Conservation (phyloP, 2,329 filamentous ascomycete species). For the Chaetomium sp. region DNA sequence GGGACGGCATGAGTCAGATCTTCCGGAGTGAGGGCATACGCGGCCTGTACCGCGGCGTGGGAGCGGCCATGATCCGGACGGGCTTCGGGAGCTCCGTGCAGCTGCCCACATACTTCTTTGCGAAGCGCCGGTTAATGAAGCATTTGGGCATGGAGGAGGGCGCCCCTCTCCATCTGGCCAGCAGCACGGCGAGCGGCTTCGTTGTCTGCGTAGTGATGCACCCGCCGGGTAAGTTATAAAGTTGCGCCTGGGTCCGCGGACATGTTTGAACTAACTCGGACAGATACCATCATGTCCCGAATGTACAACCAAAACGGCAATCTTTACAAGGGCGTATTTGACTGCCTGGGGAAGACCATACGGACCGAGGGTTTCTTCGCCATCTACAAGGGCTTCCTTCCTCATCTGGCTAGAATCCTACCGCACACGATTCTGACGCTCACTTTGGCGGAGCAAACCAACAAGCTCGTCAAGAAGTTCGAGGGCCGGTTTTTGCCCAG, state of each 20-base stretch:
- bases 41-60: constrained; percentile 87
- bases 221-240: constrained; percentile 69
- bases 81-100: constrained; percentile 96
- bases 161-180: constrained; percentile 82
- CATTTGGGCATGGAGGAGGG: constrained; percentile 91
- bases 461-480: constrained; percentile 81
- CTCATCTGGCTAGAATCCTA: constrained; percentile 89
- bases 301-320: constrained; percentile 99
- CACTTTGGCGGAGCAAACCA: constrained; percentile 93
- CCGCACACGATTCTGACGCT: constrained; percentile 95
- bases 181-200: constrained; percentile 87
- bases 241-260: constrained; percentile 13
- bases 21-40: constrained; percentile 73
- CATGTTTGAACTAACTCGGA: constrained; percentile 4
- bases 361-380: constrained; percentile 88
- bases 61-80: constrained; percentile 92
- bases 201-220: constrained; percentile 99
- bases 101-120: constrained; percentile 96
- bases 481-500: constrained; percentile 59
- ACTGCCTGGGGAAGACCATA: constrained; percentile 89
- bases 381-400: constrained; percentile 97
- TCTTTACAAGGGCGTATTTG: constrained; percentile 89
- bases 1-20: constrained; percentile 81
- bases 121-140: constrained; percentile 79
- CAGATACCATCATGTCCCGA: constrained; percentile 97